Evolutionary conservation across 2,329 filamentous ascomycete genomes (phyloP).

Genomic region (Tolypocladium paradoxum): DNA sequence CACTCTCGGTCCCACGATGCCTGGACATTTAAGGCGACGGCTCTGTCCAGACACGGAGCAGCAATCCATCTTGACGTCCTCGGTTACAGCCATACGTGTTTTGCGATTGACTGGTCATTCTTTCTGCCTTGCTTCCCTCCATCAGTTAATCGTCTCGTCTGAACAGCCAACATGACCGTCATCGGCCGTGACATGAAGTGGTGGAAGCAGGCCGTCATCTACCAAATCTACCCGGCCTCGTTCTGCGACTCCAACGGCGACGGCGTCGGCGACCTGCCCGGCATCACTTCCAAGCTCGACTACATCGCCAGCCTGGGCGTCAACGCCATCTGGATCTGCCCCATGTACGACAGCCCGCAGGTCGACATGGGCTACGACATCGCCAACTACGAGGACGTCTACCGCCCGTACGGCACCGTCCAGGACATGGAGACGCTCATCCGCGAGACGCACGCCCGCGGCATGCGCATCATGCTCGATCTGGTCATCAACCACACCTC

Average conservation of each 20-base stretch:
- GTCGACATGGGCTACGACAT: constrained; percentile 64
- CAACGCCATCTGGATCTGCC: constrained; percentile 57
- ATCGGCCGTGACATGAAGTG: constrained; percentile 20
- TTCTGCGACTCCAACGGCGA: constrained; percentile 47
- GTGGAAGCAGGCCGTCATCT: constrained; percentile 48
- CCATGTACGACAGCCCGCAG: constrained; percentile 54
- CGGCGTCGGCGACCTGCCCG: constrained; percentile 50
- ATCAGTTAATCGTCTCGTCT: not conserved
- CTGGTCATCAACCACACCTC: constrained; percentile 72
- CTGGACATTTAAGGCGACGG: constrained; percentile 1
- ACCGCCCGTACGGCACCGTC: constrained; percentile 55
- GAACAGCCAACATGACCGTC: constrained; percentile 12
- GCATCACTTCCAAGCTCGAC: constrained; percentile 51
- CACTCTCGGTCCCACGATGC: not conserved
- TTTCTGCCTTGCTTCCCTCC: too few relatives aligned
- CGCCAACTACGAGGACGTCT: constrained; percentile 54
- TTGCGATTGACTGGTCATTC: not conserved
- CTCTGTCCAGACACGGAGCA: not conserved
- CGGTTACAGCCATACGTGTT: too few relatives aligned
- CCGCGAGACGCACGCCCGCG: constrained; percentile 45
- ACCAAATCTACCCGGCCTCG: constrained; percentile 49
- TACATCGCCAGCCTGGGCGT: constrained; percentile 51
- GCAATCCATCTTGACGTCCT: not conserved
- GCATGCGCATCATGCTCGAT: constrained; percentile 63
- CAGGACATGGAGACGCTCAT: constrained; percentile 55